A percentile compares a stretch with the other conserved stretches of the same genome.
These are phyloP conservation scores for Notholithocarpus densiflorus DNA, from an alignment of 306 rosid species.

Conservation along the genomic window DNA sequence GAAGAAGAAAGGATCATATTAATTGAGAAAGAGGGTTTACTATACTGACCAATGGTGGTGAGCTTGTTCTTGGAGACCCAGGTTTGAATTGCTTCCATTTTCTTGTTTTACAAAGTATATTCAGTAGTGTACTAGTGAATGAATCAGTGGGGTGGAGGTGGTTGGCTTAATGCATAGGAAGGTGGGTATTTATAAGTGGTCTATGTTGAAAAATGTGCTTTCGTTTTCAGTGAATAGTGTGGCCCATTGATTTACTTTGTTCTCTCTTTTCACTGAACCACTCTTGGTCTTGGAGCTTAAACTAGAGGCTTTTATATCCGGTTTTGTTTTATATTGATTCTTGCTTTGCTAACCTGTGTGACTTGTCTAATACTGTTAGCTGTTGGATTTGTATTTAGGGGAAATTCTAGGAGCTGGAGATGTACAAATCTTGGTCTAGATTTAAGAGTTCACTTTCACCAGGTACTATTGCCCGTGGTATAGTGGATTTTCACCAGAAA, in stretches of 20 bases:
- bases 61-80: constrained; percentile 85
- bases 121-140: not conserved
- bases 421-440: not conserved
- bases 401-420: not conserved
- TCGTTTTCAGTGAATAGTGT: not conserved
- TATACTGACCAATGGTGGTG: constrained; percentile 56
- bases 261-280: constrained; percentile 26
- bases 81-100: constrained; percentile 65
- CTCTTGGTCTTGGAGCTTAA: constrained; percentile 24
- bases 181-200: constrained; percentile 33
- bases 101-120: not conserved
- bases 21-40: not conserved
- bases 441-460: not conserved
- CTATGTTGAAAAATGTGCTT: constrained; percentile 13
- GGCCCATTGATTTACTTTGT: constrained; percentile 45
- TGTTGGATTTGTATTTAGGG: not conserved
- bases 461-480: not conserved
- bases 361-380: not conserved
- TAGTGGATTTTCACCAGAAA: not conserved
- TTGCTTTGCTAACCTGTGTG: no score
- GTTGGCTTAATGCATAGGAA: not conserved
- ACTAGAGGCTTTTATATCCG: no score
- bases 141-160: constrained; percentile 13
- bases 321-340: no score
- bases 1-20: not conserved